Conservation (phyloP, 148 eudicot genomes). For the Chenopodium berlandieri region DNA sequence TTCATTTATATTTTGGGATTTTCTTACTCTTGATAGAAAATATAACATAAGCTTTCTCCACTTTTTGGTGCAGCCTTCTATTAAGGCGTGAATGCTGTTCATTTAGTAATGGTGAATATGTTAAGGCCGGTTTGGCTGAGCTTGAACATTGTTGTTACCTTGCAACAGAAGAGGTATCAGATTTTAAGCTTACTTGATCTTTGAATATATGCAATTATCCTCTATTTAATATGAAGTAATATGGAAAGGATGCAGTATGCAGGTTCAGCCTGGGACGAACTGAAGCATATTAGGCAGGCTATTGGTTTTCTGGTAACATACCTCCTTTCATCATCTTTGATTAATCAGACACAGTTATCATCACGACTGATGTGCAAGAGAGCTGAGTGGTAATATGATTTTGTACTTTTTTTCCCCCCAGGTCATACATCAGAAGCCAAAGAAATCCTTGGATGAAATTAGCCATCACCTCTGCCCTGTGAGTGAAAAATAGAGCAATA, state of each 20-base stretch:
- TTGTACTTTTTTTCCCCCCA: conserved; percentile 24
- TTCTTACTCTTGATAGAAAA: not conserved
- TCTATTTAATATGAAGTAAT: conserved; percentile 6
- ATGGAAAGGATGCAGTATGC: conserved; percentile 62
- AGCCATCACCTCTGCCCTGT: conserved; percentile 81
- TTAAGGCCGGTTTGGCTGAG: conserved; percentile 94
- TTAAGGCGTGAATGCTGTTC: conserved; percentile 98
- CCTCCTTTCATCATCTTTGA: conserved; percentile 5
- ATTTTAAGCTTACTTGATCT: not conserved
- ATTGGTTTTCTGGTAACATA: conserved; percentile 77
- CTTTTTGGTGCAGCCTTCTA: conserved; percentile 65
- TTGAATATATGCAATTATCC: not conserved
- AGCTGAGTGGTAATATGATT: not conserved
- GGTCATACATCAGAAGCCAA: conserved; percentile 95
- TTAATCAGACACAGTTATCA: not conserved
- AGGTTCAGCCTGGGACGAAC: conserved; percentile 96
- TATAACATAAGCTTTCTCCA: not conserved
- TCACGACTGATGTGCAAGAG: not conserved
- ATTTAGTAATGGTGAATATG: conserved; percentile 96
- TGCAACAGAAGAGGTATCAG: conserved; percentile 81
- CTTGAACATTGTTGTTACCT: conserved; percentile 77
- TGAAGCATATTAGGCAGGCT: conserved; percentile 97
- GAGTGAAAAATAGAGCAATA: conserved; percentile 32
- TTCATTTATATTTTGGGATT: not conserved
- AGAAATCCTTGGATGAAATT: conserved; percentile 84